phyloP scores from a whole-genome alignment of 2,329 filamentous ascomycete species.

The Sclerotinia subarctica region DNA sequence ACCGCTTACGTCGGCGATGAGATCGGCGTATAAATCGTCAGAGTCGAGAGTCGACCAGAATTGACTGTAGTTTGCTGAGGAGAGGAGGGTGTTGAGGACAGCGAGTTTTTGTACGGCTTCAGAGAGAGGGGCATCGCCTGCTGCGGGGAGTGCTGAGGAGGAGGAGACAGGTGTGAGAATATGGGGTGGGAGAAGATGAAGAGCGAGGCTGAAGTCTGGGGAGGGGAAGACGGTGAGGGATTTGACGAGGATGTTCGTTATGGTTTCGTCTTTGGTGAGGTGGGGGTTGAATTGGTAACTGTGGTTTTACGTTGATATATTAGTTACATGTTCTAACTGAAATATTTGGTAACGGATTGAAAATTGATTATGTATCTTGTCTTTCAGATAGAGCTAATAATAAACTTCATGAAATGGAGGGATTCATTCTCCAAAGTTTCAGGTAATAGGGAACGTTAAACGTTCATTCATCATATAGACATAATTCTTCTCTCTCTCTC shows the following conservation, averaged over 20 bases:
- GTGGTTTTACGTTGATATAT: slow-evolving; percentile 23
- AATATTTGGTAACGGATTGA: slow-evolving; percentile 16
- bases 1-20: slow-evolving; percentile 88
- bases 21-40: slow-evolving; percentile 92
- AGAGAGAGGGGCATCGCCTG: slow-evolving; percentile 66
- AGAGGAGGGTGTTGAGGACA: slow-evolving; percentile 71
- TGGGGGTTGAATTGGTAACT: slow-evolving; percentile 99
- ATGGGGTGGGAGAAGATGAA: slow-evolving; percentile 88
- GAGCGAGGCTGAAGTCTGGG: slow-evolving; percentile 88
- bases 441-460: slow-evolving; percentile 99
- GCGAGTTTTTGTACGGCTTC: slow-evolving; percentile 77
- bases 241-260: slow-evolving; percentile 99
- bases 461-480: slow-evolving; percentile 66
- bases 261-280: slow-evolving; percentile 92
- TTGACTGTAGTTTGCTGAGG: slow-evolving; percentile 80
- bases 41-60: slow-evolving; percentile 94
- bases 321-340: slow-evolving; percentile 2
- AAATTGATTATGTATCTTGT: slow-evolving; percentile 19
- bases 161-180: slow-evolving; percentile 61
- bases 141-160: slow-evolving; percentile 46
- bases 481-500: slow-evolving; percentile 23
- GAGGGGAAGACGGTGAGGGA: slow-evolving; percentile 95
- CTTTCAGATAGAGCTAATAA: slow-evolving; percentile 75
- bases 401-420: slow-evolving; percentile 63
- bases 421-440: slow-evolving; percentile 61